Evolutionary conservation across 2,329 filamentous ascomycete species (phyloP).

Genomic region (Verticillium albo-atrum): DNA sequence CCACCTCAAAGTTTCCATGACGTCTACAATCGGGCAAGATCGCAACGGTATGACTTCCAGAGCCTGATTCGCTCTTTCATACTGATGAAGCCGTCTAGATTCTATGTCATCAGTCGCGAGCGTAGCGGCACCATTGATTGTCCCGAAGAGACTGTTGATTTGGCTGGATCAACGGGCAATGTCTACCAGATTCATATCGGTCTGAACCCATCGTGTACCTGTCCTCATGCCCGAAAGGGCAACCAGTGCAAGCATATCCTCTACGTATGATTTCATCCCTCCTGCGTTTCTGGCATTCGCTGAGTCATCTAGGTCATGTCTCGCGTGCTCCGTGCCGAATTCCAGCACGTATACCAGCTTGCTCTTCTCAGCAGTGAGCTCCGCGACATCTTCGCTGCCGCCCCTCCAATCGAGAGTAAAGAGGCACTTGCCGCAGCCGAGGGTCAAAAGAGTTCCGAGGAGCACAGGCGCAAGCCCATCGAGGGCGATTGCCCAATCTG

Average conservation of each 20-base stretch:
- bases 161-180: conserved; percentile 63
- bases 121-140: conserved; percentile 27
- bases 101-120: conserved; percentile 40
- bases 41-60: conserved; percentile 25
- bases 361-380: conserved; percentile 57
- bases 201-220: conserved; percentile 48
- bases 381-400: conserved; percentile 49
- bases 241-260: conserved; percentile 63
- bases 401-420: conserved; percentile 42
- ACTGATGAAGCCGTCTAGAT: conserved; percentile 14
- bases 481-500: conserved; percentile 57
- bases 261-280: conserved; percentile 36
- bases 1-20: conserved; percentile 29
- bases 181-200: conserved; percentile 55
- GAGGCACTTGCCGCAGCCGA: conserved; percentile 22
- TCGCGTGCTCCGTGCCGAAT: conserved; percentile 53
- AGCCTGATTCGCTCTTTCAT: not conserved
- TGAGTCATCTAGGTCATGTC: conserved; percentile 41
- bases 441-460: conserved; percentile 8
- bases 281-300: not conserved
- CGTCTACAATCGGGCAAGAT: conserved; percentile 32
- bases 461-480: conserved; percentile 41
- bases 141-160: conserved; percentile 48
- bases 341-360: conserved; percentile 55
- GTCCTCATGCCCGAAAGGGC: conserved; percentile 47